Percentiles rank a stretch among this genome's conserved stretches.
Conservation (phyloP, 1,284 basidiomycete genomes). For the Coniferiporia sulphurascens region DNA sequence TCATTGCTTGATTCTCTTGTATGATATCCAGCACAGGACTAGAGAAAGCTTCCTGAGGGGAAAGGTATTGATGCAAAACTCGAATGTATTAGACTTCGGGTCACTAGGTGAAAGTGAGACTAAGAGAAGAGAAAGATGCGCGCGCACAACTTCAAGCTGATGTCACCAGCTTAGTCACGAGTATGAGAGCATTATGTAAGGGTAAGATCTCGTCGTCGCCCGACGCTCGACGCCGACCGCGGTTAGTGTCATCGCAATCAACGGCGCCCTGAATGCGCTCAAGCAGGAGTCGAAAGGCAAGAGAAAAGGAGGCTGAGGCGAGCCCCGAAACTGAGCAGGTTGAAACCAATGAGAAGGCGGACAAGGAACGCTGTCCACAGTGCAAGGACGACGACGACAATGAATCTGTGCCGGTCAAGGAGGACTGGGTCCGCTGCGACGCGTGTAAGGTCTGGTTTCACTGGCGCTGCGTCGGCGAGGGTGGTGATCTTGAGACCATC, state of each 20-base stretch:
- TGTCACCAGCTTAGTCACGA: no score
- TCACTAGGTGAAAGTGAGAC: no score
- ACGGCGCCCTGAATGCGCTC: slow-evolving; percentile 4
- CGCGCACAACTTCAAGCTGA: no score
- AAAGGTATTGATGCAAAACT: no score
- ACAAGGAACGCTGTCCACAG: slow-evolving; percentile 20
- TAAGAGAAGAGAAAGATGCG: no score
- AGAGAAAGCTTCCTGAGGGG: no score
- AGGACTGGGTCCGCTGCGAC: slow-evolving; percentile 43
- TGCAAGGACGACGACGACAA: slow-evolving; percentile 17
- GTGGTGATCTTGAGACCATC: slow-evolving; percentile 53
- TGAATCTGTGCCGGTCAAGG: slow-evolving; percentile 10
- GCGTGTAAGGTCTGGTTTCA: slow-evolving; percentile 78
- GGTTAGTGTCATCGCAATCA: background rate
- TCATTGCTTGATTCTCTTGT: no score
- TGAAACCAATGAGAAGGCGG: background rate
- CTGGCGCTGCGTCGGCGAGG: slow-evolving; percentile 72
- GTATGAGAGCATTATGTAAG: background rate
- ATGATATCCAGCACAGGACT: no score
- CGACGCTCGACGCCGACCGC: background rate
- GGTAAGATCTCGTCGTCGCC: background rate
- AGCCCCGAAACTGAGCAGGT: background rate
- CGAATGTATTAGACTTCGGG: no score
- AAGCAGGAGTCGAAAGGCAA: background rate
- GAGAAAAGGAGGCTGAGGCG: background rate